phyloP scores from a whole-genome alignment of 2,329 filamentous ascomycete species.

The Trichoderma sp. region DNA sequence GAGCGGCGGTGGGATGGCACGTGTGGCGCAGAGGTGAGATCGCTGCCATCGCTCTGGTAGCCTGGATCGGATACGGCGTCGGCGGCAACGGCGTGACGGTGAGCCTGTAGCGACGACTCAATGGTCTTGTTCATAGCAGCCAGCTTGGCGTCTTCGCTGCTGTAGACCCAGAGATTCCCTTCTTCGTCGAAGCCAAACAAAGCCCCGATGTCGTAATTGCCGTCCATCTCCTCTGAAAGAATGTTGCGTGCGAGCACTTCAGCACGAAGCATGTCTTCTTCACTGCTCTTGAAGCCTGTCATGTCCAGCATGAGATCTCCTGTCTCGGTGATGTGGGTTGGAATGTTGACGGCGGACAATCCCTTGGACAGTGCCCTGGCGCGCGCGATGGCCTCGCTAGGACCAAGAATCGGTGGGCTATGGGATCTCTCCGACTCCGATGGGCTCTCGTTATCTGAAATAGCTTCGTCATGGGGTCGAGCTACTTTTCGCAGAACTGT shows the following conservation, averaged over 20 bases:
- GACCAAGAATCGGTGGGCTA: conserved; percentile 76
- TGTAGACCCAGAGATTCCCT: conserved; percentile 99
- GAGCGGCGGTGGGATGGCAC: conserved; percentile 61
- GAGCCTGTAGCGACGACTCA: conserved; percentile 53
- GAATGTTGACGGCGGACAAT: conserved; percentile 87
- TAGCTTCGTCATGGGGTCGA: conserved; percentile 45
- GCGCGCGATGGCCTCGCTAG: conserved; percentile 77
- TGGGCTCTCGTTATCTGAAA: conserved; percentile 45
- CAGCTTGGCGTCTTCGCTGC: conserved; percentile 93
- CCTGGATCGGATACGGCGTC: conserved; percentile 91
- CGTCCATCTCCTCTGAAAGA: conserved; percentile 87
- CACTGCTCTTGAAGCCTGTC: conserved; percentile 93
- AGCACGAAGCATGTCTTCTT: conserved; percentile 87
- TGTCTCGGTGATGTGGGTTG: conserved; percentile 85
- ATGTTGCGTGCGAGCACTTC: conserved; percentile 94
- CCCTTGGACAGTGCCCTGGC: conserved; percentile 85
- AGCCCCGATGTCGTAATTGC: conserved; percentile 93
- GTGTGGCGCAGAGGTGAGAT: conserved; percentile 55
- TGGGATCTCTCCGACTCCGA: conserved; percentile 62
- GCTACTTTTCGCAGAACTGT: conserved; percentile 56
- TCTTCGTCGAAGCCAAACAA: conserved; percentile 94
- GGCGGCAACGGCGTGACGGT: conserved; percentile 59
- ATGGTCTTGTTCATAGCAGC: conserved; percentile 73
- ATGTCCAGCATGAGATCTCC: conserved; percentile 98
- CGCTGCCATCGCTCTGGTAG: conserved; percentile 88